Conservation (phyloP, 805 yeast species). For the Naumovozyma baii region DNA sequence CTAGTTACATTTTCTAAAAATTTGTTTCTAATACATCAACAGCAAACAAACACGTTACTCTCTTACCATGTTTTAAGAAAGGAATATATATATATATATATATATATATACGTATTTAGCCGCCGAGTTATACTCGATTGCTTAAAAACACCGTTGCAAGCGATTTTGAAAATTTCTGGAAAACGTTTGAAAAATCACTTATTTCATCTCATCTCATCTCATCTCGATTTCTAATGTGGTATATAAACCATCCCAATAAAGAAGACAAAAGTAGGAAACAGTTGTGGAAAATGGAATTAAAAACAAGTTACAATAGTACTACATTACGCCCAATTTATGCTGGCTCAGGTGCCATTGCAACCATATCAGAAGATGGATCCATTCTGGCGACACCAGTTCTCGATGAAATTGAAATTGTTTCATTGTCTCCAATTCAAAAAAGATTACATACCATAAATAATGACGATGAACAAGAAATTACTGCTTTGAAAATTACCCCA, state of each 20-base stretch:
- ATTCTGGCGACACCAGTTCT: constrained; percentile 70
- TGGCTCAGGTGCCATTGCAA: constrained; percentile 70
- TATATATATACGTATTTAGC: too few species aligned
- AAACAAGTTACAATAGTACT: constrained; percentile 28
- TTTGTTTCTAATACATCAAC: too few species aligned
- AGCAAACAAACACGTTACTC: too few species aligned
- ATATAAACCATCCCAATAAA: neutral
- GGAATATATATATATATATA: too few species aligned
- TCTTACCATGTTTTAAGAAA: too few species aligned
- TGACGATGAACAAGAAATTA: constrained; percentile 69
- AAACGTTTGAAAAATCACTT: neutral
- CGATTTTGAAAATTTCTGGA: neutral
- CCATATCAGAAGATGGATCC: constrained; percentile 51
- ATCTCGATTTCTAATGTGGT: neutral
- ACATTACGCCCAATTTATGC: constrained; percentile 69
- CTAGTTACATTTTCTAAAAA: too few species aligned
- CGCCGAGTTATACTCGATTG: too few species aligned
- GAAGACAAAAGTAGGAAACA: neutral
- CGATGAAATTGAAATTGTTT: constrained; percentile 66
- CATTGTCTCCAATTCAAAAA: constrained; percentile 37
- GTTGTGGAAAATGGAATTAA: constrained; percentile 21
- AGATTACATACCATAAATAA: constrained; percentile 57
- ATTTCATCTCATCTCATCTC: constrained; percentile 4
- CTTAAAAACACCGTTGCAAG: too few species aligned
- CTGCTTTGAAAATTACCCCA: constrained; percentile 67